These are phyloP conservation scores for Dryas drummondii DNA, from an alignment of 306 rosid species.

Conservation along the genomic window DNA sequence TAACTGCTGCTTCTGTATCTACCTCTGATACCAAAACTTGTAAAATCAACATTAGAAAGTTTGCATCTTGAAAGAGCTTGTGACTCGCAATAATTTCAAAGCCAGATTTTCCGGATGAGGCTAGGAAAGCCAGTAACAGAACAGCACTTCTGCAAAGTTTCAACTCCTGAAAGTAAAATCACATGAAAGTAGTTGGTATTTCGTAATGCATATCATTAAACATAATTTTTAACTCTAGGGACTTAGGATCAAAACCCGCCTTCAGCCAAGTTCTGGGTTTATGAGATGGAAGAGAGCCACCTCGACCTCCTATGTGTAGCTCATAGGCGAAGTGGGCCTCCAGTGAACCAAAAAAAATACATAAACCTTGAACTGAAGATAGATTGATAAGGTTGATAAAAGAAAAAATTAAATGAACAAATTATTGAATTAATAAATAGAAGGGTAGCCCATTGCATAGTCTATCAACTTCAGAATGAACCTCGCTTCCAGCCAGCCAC, in stretches of 20 bases:
- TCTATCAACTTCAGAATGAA: neutral
- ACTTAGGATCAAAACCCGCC: neutral
- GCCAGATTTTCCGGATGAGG: conserved; percentile 82
- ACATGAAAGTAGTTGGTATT: conserved; percentile 2
- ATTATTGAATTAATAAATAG: neutral
- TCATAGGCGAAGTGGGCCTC: neutral
- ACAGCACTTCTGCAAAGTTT: conserved; percentile 56
- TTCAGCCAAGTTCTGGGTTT: no score
- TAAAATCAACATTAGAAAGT: conserved; percentile 68
- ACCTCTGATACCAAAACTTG: conserved; percentile 59
- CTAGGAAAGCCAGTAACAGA: conserved; percentile 78
- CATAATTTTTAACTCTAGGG: neutral
- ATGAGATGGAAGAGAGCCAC: no score
- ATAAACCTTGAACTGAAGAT: neutral
- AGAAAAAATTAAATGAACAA: neutral
- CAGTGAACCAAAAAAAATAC: neutral
- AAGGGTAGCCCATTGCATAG: neutral
- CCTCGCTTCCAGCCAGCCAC: neutral
- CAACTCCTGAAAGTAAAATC: conserved; percentile 63
- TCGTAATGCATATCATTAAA: conserved; percentile 4
- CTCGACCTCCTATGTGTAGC: neutral
- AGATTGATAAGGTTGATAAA: neutral
- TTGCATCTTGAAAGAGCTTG: conserved; percentile 47
- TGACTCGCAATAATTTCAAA: conserved; percentile 62
- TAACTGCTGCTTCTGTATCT: conserved; percentile 44